These are phyloP conservation scores for Heterobasidion occidentale DNA, from an alignment of 1,284 basidiomycete genomes.

Conservation along the genomic window DNA sequence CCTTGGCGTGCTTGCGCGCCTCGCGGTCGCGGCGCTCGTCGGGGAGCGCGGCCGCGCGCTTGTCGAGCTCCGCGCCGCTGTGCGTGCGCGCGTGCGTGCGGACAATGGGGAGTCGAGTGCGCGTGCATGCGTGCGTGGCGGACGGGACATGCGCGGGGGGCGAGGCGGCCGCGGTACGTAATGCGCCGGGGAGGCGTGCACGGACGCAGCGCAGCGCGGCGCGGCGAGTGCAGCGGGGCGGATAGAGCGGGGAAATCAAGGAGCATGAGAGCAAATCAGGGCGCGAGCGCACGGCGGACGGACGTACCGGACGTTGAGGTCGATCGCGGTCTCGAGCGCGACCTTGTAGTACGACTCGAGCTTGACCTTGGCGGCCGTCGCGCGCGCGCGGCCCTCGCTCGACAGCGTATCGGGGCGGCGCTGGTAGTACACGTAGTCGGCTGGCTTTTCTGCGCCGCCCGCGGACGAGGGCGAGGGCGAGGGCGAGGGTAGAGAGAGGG, in stretches of 20 bases:
- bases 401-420: slow-evolving; percentile 79
- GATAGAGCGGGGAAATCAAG: too few species aligned
- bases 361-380: slow-evolving; percentile 94
- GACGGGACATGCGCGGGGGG: too few species aligned
- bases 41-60: slow-evolving; percentile 57
- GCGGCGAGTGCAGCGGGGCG: too few species aligned
- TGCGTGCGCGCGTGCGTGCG: too few species aligned
- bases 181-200: too few species aligned
- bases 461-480: too few species aligned
- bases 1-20: slow-evolving; percentile 83
- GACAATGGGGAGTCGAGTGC: too few species aligned
- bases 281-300: not conserved
- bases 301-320: slow-evolving; percentile 55
- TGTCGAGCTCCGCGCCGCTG: slow-evolving; percentile 8
- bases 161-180: too few species aligned
- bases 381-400: slow-evolving; percentile 84
- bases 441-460: slow-evolving; percentile 21
- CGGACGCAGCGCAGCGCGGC: too few species aligned
- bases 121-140: too few species aligned
- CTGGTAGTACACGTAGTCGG: slow-evolving; percentile 96
- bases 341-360: slow-evolving; percentile 98
- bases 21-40: slow-evolving; percentile 88
- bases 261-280: too few species aligned
- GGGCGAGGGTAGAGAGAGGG: too few species aligned
- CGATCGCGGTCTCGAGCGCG: slow-evolving; percentile 81